Percentiles rank a stretch among this genome's conserved stretches.
These are phyloP conservation scores for Aspergillus sclerotialis DNA, from an alignment of 2,329 filamentous ascomycete species.

Conservation along the genomic window DNA sequence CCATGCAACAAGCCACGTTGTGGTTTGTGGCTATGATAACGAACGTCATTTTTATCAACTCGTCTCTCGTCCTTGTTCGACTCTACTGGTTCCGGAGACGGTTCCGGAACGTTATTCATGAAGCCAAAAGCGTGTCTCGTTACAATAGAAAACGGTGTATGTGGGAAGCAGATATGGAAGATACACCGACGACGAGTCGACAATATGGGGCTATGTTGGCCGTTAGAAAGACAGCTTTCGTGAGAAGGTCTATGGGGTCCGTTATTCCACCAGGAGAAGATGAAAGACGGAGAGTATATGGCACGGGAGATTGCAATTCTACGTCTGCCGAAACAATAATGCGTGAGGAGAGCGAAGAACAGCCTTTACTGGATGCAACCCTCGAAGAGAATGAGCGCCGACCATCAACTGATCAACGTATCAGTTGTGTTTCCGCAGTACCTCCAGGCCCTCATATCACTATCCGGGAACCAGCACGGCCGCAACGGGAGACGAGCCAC, in stretches of 20 bases:
- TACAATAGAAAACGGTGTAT: too few species aligned
- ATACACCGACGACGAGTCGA: neutral
- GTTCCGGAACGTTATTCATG: conserved; percentile 70
- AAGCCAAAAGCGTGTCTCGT: conserved; percentile 58
- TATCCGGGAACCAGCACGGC: conserved; percentile 6
- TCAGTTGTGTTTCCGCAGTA: conserved; percentile 7
- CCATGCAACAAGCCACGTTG: conserved; percentile 64
- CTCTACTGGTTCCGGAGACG: conserved; percentile 96
- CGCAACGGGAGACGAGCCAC: neutral
- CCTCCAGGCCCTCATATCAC: conserved; percentile 24
- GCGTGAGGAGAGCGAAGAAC: too few species aligned
- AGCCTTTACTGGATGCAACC: too few species aligned
- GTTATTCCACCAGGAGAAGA: too few species aligned
- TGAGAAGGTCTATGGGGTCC: too few species aligned
- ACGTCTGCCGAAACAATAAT: too few species aligned
- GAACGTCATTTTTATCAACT: conserved; percentile 75
- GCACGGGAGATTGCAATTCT: too few species aligned
- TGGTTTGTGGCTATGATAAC: conserved; percentile 65
- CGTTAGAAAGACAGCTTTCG: too few species aligned
- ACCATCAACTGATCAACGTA: conserved; percentile 7
- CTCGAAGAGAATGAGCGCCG: conserved; percentile 2
- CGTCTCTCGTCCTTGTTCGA: conserved; percentile 78
- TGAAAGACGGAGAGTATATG: too few species aligned
- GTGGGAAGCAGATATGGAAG: too few species aligned
- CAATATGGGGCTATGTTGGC: too few species aligned